A percentile compares a stretch with the other conserved stretches of the same genome.
phyloP scores from a whole-genome alignment of 805 yeast species.

The Candida loeiensis region DNA sequence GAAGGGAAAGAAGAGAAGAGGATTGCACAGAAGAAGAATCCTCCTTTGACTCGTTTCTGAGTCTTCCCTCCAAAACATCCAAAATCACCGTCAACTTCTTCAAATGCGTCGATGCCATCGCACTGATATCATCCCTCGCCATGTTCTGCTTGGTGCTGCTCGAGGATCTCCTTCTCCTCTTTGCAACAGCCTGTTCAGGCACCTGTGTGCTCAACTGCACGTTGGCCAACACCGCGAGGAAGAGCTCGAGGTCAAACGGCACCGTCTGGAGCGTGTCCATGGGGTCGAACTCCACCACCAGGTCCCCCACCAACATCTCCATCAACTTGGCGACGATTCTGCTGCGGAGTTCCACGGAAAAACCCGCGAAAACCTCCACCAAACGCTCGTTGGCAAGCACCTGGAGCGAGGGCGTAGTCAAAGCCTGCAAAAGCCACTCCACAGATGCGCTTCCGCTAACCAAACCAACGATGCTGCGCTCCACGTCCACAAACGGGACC shows the following conservation, averaged over 20 bases:
- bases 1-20: slow-evolving; percentile 18
- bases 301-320: slow-evolving; percentile 52
- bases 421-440: slow-evolving; percentile 54
- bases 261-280: slow-evolving; percentile 51
- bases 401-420: slow-evolving; percentile 43
- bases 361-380: slow-evolving; percentile 49
- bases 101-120: slow-evolving; percentile 73
- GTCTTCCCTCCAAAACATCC: slow-evolving; percentile 65
- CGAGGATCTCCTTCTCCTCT: slow-evolving; percentile 79
- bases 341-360: slow-evolving; percentile 55
- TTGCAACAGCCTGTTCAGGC: slow-evolving; percentile 53
- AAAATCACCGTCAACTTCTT: slow-evolving; percentile 72
- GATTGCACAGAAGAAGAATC: background rate
- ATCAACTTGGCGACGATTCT: slow-evolving; percentile 47
- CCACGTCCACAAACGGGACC: slow-evolving; percentile 51
- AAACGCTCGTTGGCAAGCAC: slow-evolving; percentile 48
- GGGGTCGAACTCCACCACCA: slow-evolving; percentile 31
- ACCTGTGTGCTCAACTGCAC: slow-evolving; percentile 52
- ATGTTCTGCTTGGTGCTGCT: slow-evolving; percentile 73
- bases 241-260: slow-evolving; percentile 51
- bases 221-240: slow-evolving; percentile 55
- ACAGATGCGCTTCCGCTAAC: slow-evolving; percentile 52
- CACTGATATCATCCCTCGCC: slow-evolving; percentile 65
- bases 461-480: slow-evolving; percentile 52
- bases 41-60: slow-evolving; percentile 21